Evolutionary conservation across 345 rosid genomes (phyloP).

Genomic region (Citrus maxima): DNA sequence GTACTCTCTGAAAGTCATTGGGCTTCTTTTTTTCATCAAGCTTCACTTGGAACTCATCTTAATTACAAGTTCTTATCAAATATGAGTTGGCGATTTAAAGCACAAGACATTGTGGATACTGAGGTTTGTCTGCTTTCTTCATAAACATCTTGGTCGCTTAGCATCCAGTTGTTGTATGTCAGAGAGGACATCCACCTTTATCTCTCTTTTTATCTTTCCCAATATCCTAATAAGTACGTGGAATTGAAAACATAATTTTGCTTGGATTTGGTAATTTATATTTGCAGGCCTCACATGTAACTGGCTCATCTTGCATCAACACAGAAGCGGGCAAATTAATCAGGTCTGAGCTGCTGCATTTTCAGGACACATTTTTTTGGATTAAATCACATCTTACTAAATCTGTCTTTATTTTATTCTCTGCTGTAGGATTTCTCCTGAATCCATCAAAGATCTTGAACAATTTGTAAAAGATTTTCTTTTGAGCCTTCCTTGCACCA

Average conservation of each 20-base stretch:
- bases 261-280: slow-evolving; percentile 16
- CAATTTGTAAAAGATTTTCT: slow-evolving; percentile 57
- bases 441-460: slow-evolving; percentile 61
- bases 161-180: neutral
- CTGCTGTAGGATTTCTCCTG: slow-evolving; percentile 75
- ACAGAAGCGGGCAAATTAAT: slow-evolving; percentile 32
- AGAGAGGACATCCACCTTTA: neutral
- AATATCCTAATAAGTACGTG: neutral
- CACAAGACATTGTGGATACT: slow-evolving; percentile 20
- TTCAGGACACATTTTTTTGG: neutral
- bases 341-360: slow-evolving; percentile 43
- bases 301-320: slow-evolving; percentile 31
- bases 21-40: slow-evolving; percentile 97
- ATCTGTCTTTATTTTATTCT: slow-evolving; percentile 9
- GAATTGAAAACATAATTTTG: too few relatives aligned
- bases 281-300: slow-evolving; percentile 40
- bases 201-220: neutral
- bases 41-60: slow-evolving; percentile 77
- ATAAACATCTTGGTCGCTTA: neutral
- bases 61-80: slow-evolving; percentile 59
- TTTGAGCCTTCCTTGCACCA: slow-evolving; percentile 54
- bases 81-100: slow-evolving; percentile 33
- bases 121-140: slow-evolving; percentile 35
- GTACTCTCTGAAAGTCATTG: slow-evolving; percentile 71
- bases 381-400: slow-evolving; percentile 15